These are phyloP conservation scores for Fusarium verticillioides DNA, from an alignment of 2,329 filamentous ascomycete species.

Conservation along the genomic window DNA sequence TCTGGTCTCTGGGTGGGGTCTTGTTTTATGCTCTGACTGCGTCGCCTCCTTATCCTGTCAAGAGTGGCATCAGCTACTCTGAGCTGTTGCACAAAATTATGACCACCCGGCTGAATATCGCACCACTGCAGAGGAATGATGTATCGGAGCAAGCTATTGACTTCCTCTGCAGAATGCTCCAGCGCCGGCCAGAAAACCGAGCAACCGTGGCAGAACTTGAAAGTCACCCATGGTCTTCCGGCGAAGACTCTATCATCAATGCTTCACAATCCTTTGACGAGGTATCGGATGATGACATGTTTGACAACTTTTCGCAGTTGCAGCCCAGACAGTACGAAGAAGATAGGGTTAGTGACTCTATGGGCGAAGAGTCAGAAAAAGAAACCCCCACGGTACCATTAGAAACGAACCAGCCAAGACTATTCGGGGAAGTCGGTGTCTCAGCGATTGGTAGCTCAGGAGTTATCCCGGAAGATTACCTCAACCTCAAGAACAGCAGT, in stretches of 20 bases:
- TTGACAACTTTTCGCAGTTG: slow-evolving; percentile 70
- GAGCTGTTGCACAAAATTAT: slow-evolving; percentile 89
- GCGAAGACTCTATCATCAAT: slow-evolving; percentile 43
- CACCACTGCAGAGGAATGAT: slow-evolving; percentile 66
- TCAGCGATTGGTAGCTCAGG: slow-evolving; percentile 67
- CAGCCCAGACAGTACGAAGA: slow-evolving; percentile 48
- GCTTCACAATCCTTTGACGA: slow-evolving; percentile 68
- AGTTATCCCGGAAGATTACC: slow-evolving; percentile 58
- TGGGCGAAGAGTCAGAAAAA: slow-evolving; percentile 79
- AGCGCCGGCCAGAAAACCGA: slow-evolving; percentile 80
- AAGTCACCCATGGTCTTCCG: slow-evolving; percentile 77
- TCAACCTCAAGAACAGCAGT: slow-evolving; percentile 60
- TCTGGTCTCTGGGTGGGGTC: slow-evolving; percentile 96
- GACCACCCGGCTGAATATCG: slow-evolving; percentile 75
- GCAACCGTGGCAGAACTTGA: slow-evolving; percentile 79
- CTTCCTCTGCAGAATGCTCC: slow-evolving; percentile 82
- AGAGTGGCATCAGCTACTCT: slow-evolving; percentile 78
- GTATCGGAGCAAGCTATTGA: slow-evolving; percentile 77
- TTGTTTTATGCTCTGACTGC: slow-evolving; percentile 87
- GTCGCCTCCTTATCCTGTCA: slow-evolving; percentile 82
- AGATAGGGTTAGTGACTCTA: slow-evolving; percentile 56
- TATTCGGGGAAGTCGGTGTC: slow-evolving; percentile 67
- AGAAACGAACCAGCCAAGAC: slow-evolving; percentile 50
- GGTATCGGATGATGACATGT: slow-evolving; percentile 69
- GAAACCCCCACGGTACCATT: slow-evolving; percentile 79